Percentiles rank a stretch among this genome's conserved stretches.
Conservation (phyloP, 2,329 filamentous ascomycete genomes). For the Keithomyces neogunnii region DNA sequence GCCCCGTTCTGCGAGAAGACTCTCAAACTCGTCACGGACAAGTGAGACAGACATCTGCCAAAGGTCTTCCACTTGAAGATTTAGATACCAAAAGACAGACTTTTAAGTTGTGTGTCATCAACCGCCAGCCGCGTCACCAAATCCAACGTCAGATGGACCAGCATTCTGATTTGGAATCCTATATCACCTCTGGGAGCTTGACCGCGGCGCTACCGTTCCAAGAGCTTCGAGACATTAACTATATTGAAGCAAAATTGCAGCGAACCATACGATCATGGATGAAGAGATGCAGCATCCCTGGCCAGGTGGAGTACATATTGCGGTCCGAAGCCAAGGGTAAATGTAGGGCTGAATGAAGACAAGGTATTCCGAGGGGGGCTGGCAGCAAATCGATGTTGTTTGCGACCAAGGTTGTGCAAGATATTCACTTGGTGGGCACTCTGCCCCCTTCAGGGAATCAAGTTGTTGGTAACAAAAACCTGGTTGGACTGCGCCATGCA, state of each 20-base stretch:
- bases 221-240: slow-evolving; percentile 15
- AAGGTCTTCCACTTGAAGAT: slow-evolving; percentile 17
- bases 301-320: slow-evolving; percentile 15
- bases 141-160: slow-evolving; percentile 8
- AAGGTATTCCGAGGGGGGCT: not conserved
- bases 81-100: slow-evolving; percentile 12
- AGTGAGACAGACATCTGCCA: slow-evolving; percentile 14
- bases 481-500: too few relatives aligned
- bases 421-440: too few relatives aligned
- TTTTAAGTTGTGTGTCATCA: not conserved
- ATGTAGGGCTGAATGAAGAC: slow-evolving; percentile 8
- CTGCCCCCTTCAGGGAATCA: not conserved
- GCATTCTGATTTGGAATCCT: slow-evolving; percentile 7
- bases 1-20: slow-evolving; percentile 13
- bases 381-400: too few relatives aligned
- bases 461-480: not conserved
- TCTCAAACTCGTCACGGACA: slow-evolving; percentile 11
- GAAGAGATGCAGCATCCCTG: slow-evolving; percentile 2
- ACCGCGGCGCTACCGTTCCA: slow-evolving; percentile 12
- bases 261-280: slow-evolving; percentile 15
- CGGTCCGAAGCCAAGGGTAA: slow-evolving; percentile 19
- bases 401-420: too few relatives aligned
- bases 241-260: slow-evolving; percentile 14
- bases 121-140: not conserved
- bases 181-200: slow-evolving; percentile 1